Evolutionary conservation across 257 asterid species (phyloP), one percentile per base, ranked within the genome.

Genomic region (Penstemon davidsonii): DNA sequence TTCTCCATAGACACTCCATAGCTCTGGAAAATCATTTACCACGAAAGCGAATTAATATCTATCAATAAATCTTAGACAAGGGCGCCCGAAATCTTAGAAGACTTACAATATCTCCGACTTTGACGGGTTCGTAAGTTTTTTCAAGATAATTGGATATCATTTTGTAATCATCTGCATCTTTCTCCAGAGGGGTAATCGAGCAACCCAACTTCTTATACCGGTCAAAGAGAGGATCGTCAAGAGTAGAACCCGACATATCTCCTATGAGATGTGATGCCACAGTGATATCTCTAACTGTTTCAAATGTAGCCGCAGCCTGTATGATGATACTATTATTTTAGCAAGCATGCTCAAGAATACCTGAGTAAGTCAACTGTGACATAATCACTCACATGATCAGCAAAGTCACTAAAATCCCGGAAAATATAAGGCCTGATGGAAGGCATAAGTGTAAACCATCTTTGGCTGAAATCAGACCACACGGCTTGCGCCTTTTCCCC

Each of bases 181-280:
- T 79, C 39, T 83, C 91, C 45, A 94, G 18, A 0, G 86, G 67
- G 11, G 91, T 69, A 37, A 88, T 5, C 33, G 88, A 75, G 73
- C 99, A 91, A 0, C 87, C 90, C 71, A 94, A 41, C 66, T 84
- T 88, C 86, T 84, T 76, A 40, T 94, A 94, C 44, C 84, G 78
- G 2, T 93, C 96, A 25, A 77, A 80, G 0, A 93, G 84, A 45
- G 99, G 97, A 66, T 94, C 97, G 6, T 87, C 95, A 3, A 88
- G 59, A 0, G 93, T 86, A 0, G 83, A 56, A 52, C 87, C 96
- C 0, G 95, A 62, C 95, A 94, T 75, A 51, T 91, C 93, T 5
- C 96, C 97, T 50, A 88, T 82, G 12, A 91, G 81, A 64, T 84
- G 93, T 3, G 99, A 91, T 11, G 99, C 99, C 11, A 62, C 79